Evolutionary conservation across 352 stramenopile species (phyloP).

Genomic region (Thalassiosira ordinaria): DNA sequence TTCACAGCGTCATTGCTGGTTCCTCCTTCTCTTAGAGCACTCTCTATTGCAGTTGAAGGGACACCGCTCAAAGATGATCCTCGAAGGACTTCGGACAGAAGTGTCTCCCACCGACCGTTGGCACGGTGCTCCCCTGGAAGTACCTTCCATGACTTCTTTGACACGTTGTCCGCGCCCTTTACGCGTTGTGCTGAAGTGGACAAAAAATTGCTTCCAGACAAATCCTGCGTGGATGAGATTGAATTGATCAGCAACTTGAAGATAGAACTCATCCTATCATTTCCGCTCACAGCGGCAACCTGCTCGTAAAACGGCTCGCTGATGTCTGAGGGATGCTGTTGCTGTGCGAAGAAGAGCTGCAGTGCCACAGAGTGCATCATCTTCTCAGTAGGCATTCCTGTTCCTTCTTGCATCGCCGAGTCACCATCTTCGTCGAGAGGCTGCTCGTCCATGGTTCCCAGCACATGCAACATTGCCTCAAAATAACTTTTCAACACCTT

Average conservation of each 20-base stretch:
- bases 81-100: constrained; percentile 65
- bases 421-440: not conserved
- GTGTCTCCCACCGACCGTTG: constrained; percentile 78
- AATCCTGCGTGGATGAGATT: not conserved
- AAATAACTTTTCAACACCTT: constrained; percentile 59
- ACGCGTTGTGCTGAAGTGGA: constrained; percentile 51
- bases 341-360: constrained; percentile 34
- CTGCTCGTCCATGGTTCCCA: constrained; percentile 23
- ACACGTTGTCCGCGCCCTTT: constrained; percentile 26
- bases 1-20: not conserved
- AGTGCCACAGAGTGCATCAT: constrained; percentile 10
- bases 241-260: constrained; percentile 28
- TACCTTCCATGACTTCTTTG: constrained; percentile 24
- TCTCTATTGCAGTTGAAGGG: too few relatives aligned
- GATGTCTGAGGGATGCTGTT: constrained; percentile 4
- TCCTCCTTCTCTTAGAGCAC: too few relatives aligned
- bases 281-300: constrained; percentile 16
- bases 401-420: not conserved
- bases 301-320: constrained; percentile 35
- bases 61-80: constrained; percentile 47
- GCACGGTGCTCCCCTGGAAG: constrained; percentile 60
- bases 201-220: constrained; percentile 11
- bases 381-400: not conserved
- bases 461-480: constrained; percentile 32
- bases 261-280: too few relatives aligned